Evolutionary conservation across 306 rosid species (phyloP).

Genomic region (Castanea mollissima): DNA sequence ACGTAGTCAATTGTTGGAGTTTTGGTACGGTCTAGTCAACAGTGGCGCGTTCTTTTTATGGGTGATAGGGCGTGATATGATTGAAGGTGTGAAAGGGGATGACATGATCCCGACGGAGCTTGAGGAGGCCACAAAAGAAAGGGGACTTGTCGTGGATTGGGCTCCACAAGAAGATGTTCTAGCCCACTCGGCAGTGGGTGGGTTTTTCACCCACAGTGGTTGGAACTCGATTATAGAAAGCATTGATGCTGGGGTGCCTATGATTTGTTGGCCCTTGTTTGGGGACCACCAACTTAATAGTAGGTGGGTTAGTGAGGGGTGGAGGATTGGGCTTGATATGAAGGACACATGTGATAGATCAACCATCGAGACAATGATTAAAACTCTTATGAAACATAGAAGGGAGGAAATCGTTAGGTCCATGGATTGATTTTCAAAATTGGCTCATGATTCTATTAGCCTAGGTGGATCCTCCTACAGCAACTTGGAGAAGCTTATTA

Average conservation of each 20-base stretch:
- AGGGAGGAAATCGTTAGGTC: slow-evolving; percentile 17
- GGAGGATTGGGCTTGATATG: slow-evolving; percentile 39
- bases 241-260: neutral
- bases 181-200: slow-evolving; percentile 22
- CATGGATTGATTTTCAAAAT: neutral
- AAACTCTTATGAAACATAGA: slow-evolving; percentile 15
- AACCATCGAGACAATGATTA: slow-evolving; percentile 16
- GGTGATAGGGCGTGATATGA: slow-evolving; percentile 27
- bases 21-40: slow-evolving; percentile 42
- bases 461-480: slow-evolving; percentile 24
- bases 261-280: slow-evolving; percentile 31
- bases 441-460: slow-evolving; percentile 9
- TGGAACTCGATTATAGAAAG: neutral
- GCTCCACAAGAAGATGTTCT: slow-evolving; percentile 36
- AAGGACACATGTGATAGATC: slow-evolving; percentile 35
- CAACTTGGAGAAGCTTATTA: slow-evolving; percentile 18
- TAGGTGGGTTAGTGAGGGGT: slow-evolving; percentile 23
- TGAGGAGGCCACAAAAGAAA: slow-evolving; percentile 1
- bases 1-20: slow-evolving; percentile 15
- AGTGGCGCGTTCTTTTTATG: slow-evolving; percentile 35
- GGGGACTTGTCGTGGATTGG: slow-evolving; percentile 27
- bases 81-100: neutral
- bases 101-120: slow-evolving; percentile 7
- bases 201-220: slow-evolving; percentile 28
- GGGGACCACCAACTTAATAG: slow-evolving; percentile 26